A percentile compares a stretch with the other conserved stretches of the same genome.
Conservation (phyloP, 306 rosid species). For the Acacia confusa region DNA sequence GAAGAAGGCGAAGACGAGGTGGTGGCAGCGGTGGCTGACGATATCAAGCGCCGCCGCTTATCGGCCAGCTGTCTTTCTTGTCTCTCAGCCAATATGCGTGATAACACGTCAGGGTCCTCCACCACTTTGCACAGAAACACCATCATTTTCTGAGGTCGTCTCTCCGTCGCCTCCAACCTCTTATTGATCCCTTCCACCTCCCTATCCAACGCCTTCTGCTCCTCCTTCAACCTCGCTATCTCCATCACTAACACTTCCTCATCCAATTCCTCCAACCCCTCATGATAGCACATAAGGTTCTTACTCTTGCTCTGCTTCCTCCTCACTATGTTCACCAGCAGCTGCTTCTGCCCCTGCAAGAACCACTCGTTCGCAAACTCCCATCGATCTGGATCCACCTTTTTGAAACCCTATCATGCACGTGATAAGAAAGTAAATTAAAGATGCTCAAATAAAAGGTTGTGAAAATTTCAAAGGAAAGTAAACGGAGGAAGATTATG, state of each 20-base stretch:
- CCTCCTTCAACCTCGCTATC: conserved; percentile 65
- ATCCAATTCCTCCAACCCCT: conserved; percentile 42
- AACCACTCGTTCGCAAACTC: conserved; percentile 97
- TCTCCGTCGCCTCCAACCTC: conserved; percentile 71
- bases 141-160: conserved; percentile 89
- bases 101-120: conserved; percentile 70
- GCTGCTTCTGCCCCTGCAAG: conserved; percentile 74
- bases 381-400: conserved; percentile 94
- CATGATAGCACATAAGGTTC: background rate
- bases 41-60: conserved; percentile 50
- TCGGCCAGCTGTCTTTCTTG: conserved; percentile 29
- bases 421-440: background rate
- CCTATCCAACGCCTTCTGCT: conserved; percentile 62
- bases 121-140: conserved; percentile 64
- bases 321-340: conserved; percentile 61
- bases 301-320: conserved; percentile 40
- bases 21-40: conserved; percentile 36
- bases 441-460: background rate
- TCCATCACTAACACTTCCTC: conserved; percentile 63
- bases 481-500: too few relatives aligned
- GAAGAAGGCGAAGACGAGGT: conserved; percentile 50
- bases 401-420: conserved; percentile 67
- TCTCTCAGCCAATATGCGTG: conserved; percentile 50
- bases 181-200: conserved; percentile 71
- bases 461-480: background rate